Base-by-base conservation (phyloP, 2,329 filamentous ascomycete species). In the Fusarium pseudoanthophilum region DNA sequence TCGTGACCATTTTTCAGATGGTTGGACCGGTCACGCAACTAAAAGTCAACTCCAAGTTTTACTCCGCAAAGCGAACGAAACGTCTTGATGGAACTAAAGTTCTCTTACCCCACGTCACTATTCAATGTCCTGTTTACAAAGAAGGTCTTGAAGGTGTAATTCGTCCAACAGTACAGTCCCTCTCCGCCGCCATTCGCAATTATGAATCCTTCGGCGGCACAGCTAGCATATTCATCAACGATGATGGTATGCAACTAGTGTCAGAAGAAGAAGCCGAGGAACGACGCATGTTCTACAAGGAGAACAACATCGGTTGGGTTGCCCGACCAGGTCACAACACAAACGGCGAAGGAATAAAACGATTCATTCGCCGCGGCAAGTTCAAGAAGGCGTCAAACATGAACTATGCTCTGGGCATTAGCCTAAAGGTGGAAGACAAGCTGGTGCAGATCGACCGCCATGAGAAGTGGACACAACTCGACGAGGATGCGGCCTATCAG, bases 311-410 rank as follows among this genome's bases (percentile, higher is more conserved):
- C 67, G 87, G 87, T 14, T 89, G 87, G 83, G 85, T 86, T 30
- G 82, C 87, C 2, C 85, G 88, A 36, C 85, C 86, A 28, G 79
- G 79, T 37, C 51, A 55, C 4, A 55, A 40, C 2, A 2, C 5
- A 1, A 18, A 40, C 11, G 51, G 34, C 20, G 24, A 55, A 11
- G 51, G 51, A 2, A 18, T 39, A 57, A 80, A 81, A 16, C 82
- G 83, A 15, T 91, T 90, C 78, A 74, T 87, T 7, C 84, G 88
- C 28, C 84, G 84, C 28, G 89, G 89, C 39, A 90, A 90, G 73
- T 91, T 90, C 84, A 91, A 91, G 81, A 90, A 91, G 79, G 88
- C 89, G 1, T 90, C 87, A 26, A 92, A 92, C 82, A 92, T 92
- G 90, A 92, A 92, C 78, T 92, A 89, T 66, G 88, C 85, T 2